Evolutionary conservation across 495 filamentous ascomycete species (phyloP), one percentile per base, ranked within the genome.

Genomic region (Xylaria telfairii): DNA sequence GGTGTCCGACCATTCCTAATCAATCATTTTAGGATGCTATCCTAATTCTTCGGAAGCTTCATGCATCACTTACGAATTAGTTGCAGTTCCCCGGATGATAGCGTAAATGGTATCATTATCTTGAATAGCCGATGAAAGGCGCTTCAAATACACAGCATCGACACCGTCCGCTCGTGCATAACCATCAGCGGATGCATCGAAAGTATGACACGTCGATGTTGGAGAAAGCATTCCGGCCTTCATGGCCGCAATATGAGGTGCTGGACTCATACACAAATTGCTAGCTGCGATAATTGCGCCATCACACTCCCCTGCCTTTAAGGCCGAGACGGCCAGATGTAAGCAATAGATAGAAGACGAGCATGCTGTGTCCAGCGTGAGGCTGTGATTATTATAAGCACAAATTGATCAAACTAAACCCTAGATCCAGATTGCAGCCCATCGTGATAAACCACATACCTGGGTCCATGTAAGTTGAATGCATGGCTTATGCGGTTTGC

Each of bases 351-450:
- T 56, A 28, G 78, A 81, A 1, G 82, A 83, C 4, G 83, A 86
- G 44, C 84, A 89, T 1, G 85, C 86, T 1, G 85, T 87, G 61
- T 88, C 83, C 10, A 87, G 75, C 0, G 81, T 83, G 75, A 86
- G 76, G 0, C 79, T 82, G 1, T 9, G 7, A 39, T 32, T 9
- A 59, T 17, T n/a, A n/a, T n/a, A n/a, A n/a, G n/a, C n/a, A n/a
- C n/a, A n/a, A n/a, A n/a, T n/a, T n/a, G n/a, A n/a, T n/a, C n/a
- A n/a, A n/a, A n/a, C n/a, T n/a, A n/a, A n/a, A n/a, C n/a, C n/a
- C n/a, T n/a, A n/a, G n/a, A n/a, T n/a, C n/a, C n/a, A n/a, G n/a
- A n/a, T n/a, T n/a, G n/a, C n/a, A n/a, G n/a, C n/a, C n/a, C n/a
- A n/a, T n/a, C n/a, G 1, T 41, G 34, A 24, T 4, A 61, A 56